Percentiles rank a stretch among this genome's conserved stretches.
These are phyloP conservation scores for Paraphoma chrysanthemicola DNA, from an alignment of 2,329 filamentous ascomycete species.

Conservation along the genomic window DNA sequence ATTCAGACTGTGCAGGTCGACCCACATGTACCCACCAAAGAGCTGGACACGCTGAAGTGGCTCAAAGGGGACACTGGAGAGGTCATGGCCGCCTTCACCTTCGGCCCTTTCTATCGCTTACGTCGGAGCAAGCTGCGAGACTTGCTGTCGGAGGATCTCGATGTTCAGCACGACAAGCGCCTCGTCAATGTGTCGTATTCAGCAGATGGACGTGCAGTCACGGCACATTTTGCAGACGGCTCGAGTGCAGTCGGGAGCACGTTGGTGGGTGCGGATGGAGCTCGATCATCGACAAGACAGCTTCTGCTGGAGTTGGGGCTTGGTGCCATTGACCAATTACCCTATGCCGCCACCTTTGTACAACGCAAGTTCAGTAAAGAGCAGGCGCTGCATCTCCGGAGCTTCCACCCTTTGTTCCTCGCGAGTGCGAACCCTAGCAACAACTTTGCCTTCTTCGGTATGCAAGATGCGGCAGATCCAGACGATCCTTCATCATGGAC, in stretches of 20 bases:
- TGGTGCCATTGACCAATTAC: slow-evolving; percentile 47
- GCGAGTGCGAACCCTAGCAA: slow-evolving; percentile 53
- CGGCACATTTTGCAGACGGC: slow-evolving; percentile 45
- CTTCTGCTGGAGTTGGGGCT: slow-evolving; percentile 35
- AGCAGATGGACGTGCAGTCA: slow-evolving; percentile 38
- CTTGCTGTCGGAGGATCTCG: slow-evolving; percentile 36
- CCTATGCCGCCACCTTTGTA: slow-evolving; percentile 55
- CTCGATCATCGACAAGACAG: slow-evolving; percentile 38
- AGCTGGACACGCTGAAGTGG: slow-evolving; percentile 43
- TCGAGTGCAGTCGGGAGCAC: slow-evolving; percentile 36
- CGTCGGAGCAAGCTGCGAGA: slow-evolving; percentile 42
- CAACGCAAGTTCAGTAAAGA: slow-evolving; percentile 52
- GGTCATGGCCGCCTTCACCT: slow-evolving; percentile 39
- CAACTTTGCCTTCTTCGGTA: slow-evolving; percentile 55
- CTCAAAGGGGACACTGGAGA: slow-evolving; percentile 46
- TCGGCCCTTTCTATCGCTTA: slow-evolving; percentile 46
- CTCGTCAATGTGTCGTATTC: slow-evolving; percentile 45
- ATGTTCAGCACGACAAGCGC: slow-evolving; percentile 48
- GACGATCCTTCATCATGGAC: slow-evolving; percentile 52
- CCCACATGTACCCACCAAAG: slow-evolving; percentile 51
- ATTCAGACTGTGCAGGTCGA: slow-evolving; percentile 61
- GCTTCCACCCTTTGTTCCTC: slow-evolving; percentile 55
- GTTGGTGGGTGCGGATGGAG: slow-evolving; percentile 48
- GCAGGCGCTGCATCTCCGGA: slow-evolving; percentile 53
- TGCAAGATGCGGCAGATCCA: slow-evolving; percentile 50